Evolutionary conservation across 495 filamentous ascomycete species (phyloP).

Genomic region (Aspergillus nidulans): DNA sequence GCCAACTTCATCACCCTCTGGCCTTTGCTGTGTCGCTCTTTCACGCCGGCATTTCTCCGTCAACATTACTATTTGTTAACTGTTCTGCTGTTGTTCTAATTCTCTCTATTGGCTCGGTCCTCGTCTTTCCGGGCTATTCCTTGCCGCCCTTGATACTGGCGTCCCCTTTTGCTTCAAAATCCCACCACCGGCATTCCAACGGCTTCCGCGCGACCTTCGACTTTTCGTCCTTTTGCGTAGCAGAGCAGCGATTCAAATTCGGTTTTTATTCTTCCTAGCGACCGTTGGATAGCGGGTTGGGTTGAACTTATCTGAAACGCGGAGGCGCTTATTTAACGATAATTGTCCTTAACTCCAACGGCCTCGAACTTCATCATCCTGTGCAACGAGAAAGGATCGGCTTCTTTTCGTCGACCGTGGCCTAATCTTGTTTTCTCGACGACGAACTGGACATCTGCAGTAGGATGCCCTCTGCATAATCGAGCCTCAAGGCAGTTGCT

Average conservation of each 20-base stretch:
- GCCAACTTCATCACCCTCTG: not conserved
- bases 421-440: not conserved
- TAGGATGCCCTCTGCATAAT: conserved; percentile 21
- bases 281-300: not conserved
- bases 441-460: not conserved
- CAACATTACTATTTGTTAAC: not conserved
- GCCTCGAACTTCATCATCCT: not conserved
- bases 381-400: not conserved
- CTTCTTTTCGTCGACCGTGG: not conserved
- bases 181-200: not conserved
- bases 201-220: not conserved
- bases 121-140: not conserved
- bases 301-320: not conserved
- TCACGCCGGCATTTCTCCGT: not conserved
- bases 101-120: not conserved
- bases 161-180: not conserved
- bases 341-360: not conserved
- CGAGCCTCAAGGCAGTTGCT: conserved; percentile 15
- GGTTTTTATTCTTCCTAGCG: not conserved
- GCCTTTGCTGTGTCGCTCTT: not conserved
- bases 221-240: not conserved
- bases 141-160: conserved; percentile 1
- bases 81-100: not conserved
- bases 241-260: not conserved
- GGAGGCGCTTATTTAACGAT: not conserved